Base-by-base conservation (phyloP, 768 basidiomycete species). In the Exsudoporus frostii region DNA sequence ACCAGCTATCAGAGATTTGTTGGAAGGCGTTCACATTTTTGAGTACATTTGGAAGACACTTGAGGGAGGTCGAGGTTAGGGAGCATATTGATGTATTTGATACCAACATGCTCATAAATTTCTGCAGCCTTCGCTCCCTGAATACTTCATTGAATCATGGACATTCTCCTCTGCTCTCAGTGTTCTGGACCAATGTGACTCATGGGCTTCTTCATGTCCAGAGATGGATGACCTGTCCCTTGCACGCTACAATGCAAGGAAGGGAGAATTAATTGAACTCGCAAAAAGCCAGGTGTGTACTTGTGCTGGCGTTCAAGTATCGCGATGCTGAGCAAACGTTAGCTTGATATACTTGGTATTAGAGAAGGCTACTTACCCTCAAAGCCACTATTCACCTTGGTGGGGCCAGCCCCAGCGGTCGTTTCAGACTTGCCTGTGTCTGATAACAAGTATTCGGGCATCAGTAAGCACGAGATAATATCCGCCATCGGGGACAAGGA, bases 141-240 rank as follows among this genome's bases (percentile, higher is more conserved):
- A 74, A 17, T 82, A 86, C 63, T 97, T 96, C 66, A 76, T 97
- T 32, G 91, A 97, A 65, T 87, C 90, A 0, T 99, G 97, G 97
- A 87, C 82, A 32, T 98, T 92, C 70, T 92, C 90, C 17, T 92
- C 94, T 0, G 85, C 92, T 19, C 75, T 95, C 40, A 91, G 86
- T 57, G 84, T 88, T 40, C 83, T 93, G 25, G 85, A 91, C 13
- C 85, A 86, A 59, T 90, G 87, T 61, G 86, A 90, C 56, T 69
- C 71, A 2, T 94, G 92, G 90, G 78, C 79, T 11, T 66, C 72
- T n/a, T 58, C 68, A 1, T 70, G 75, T 53, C 51, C 57, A 20
- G 73, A 76, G 22, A 65, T 84, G 42, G 79, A 86, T 45, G 74
- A 78, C 3, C 51, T 74, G 2, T 65, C 75, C 10, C 65, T 82